Evolutionary conservation across 257 asterid species (phyloP).

Genomic region (Orobanche coerulescens): DNA sequence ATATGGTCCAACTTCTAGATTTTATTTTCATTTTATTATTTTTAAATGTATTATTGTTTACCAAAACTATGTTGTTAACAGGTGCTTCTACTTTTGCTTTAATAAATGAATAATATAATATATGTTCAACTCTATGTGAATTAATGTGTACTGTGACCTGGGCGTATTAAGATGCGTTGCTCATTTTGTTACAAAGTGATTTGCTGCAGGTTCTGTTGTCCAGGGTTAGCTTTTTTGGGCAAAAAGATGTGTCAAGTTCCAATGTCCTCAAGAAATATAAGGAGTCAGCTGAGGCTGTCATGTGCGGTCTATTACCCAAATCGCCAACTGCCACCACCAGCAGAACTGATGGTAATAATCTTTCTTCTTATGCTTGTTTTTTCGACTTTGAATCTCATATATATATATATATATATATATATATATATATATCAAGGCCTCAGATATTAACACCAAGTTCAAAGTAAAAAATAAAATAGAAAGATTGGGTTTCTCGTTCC

Average conservation of each 20-base stretch:
- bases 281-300: conserved; percentile 88
- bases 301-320: conserved; percentile 89
- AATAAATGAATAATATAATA: neutral
- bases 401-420: too few species aligned
- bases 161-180: neutral
- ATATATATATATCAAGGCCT: too few species aligned
- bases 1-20: too few species aligned
- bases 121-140: neutral
- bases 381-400: neutral
- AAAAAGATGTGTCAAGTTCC: conserved; percentile 49
- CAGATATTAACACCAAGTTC: too few species aligned
- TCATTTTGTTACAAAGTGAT: neutral
- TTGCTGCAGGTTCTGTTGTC: conserved; percentile 76
- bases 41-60: too few species aligned
- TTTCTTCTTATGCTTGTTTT: neutral
- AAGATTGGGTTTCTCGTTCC: too few species aligned
- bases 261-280: conserved; percentile 49
- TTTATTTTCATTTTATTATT: too few species aligned
- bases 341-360: conserved; percentile 59
- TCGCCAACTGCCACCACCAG: conserved; percentile 85
- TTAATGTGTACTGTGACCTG: neutral
- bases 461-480: too few species aligned
- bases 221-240: conserved; percentile 73
- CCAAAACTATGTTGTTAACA: neutral
- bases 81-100: neutral